These are phyloP conservation scores for Auriscalpium vulgare DNA, from an alignment of 768 basidiomycete genomes.

Conservation along the genomic window DNA sequence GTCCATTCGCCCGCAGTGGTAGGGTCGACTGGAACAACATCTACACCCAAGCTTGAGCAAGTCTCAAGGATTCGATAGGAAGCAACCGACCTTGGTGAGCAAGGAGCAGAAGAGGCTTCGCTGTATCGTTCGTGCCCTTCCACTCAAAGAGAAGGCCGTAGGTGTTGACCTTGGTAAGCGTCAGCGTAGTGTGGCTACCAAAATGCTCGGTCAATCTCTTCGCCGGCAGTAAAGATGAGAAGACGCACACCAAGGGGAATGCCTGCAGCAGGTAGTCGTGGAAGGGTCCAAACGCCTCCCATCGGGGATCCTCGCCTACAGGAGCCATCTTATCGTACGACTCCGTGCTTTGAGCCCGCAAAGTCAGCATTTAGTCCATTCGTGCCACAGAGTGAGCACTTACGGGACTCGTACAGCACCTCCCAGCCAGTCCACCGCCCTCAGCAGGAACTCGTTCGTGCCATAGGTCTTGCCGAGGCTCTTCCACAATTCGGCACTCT, in stretches of 20 bases:
- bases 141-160: constrained; percentile 54
- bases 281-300: constrained; percentile 31
- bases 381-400: constrained; percentile 17
- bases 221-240: too few species aligned
- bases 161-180: constrained; percentile 50
- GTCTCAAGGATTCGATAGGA: neutral
- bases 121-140: constrained; percentile 38
- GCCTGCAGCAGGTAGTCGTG: constrained; percentile 35
- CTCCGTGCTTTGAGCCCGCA: constrained; percentile 33
- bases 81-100: constrained; percentile 40
- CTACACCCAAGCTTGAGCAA: constrained; percentile 23
- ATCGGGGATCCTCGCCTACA: constrained; percentile 40
- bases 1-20: constrained; percentile 51
- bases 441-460: constrained; percentile 27
- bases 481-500: constrained; percentile 25
- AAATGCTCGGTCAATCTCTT: neutral
- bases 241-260: constrained; percentile 54
- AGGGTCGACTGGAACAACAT: constrained; percentile 62
- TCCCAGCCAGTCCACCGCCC: constrained; percentile 29
- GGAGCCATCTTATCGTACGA: constrained; percentile 41
- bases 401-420: constrained; percentile 33
- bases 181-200: constrained; percentile 40
- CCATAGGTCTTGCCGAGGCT: constrained; percentile 22
- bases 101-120: constrained; percentile 48
- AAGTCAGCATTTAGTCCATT: too few species aligned